A percentile compares a stretch with the other conserved stretches of the same genome.
Conservation (phyloP, 164 flowering plant species). For the Dillenia turbinata region DNA sequence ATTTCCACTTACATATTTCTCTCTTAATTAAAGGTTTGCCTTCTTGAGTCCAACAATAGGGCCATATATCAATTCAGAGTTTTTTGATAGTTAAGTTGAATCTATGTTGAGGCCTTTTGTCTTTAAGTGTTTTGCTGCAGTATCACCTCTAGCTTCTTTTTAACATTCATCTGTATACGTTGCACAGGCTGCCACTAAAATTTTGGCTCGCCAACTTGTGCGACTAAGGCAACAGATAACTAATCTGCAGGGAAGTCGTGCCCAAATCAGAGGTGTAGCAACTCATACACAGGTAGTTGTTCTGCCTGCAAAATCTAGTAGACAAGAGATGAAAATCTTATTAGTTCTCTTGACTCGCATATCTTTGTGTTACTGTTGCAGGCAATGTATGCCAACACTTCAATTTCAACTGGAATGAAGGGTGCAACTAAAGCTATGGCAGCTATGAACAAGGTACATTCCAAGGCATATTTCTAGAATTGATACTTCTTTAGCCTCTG, state of each 20-base stretch:
- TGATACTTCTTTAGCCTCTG: too few species aligned
- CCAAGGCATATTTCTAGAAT: too few species aligned
- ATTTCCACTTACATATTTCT: too few species aligned
- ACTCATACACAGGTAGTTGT: conserved; percentile 80
- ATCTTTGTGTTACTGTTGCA: conserved; percentile 16
- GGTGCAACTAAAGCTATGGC: conserved; percentile 94
- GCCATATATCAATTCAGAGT: too few species aligned
- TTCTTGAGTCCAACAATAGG: too few species aligned
- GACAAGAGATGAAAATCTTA: neutral
- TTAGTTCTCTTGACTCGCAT: neutral
- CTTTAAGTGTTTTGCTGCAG: too few species aligned
- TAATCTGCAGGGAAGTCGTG: conserved; percentile 95
- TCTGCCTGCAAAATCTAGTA: neutral
- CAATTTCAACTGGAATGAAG: conserved; percentile 87
- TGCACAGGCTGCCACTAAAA: conserved; percentile 79
- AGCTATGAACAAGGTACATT: conserved; percentile 78
- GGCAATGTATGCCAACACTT: conserved; percentile 89
- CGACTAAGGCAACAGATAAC: conserved; percentile 85
- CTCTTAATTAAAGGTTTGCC: too few species aligned
- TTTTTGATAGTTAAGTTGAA: too few species aligned
- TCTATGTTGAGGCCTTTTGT: too few species aligned
- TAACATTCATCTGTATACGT: conserved; percentile 1
- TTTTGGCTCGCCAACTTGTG: conserved; percentile 94
- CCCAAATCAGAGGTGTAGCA: conserved; percentile 92
- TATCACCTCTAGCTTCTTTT: neutral